Evolutionary conservation across 73 alveolate genomes (phyloP).

Genomic region (Tetrahymena malaccensis): DNA sequence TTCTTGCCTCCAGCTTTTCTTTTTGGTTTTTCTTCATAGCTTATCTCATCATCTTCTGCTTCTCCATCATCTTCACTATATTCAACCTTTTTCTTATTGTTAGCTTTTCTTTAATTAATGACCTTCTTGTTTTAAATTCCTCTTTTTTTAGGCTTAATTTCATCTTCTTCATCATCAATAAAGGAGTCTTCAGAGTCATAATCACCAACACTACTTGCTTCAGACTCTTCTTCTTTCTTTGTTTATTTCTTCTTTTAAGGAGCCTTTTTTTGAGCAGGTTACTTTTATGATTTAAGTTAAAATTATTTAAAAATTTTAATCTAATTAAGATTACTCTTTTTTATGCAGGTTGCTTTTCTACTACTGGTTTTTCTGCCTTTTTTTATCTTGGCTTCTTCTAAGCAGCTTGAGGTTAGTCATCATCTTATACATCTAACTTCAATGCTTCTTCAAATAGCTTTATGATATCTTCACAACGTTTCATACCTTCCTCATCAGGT

Average conservation of each 20-base stretch:
- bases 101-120: slow-evolving; percentile 3
- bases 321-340: slow-evolving; percentile 4
- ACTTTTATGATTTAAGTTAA: background rate
- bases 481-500: slow-evolving; percentile 76
- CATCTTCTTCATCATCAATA: background rate
- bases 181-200: background rate
- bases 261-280: background rate
- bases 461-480: slow-evolving; percentile 55
- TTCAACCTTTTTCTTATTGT: slow-evolving; percentile 5
- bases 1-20: background rate
- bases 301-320: background rate
- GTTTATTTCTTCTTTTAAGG: background rate
- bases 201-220: background rate
- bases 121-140: background rate
- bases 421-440: slow-evolving; percentile 16
- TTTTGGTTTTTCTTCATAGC: background rate
- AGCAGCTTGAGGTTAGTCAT: slow-evolving; percentile 1
- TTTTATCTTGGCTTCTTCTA: slow-evolving; percentile 37
- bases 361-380: slow-evolving; percentile 21
- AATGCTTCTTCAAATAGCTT: slow-evolving; percentile 51
- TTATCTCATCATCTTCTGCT: slow-evolving; percentile 6
- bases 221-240: background rate
- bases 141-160: background rate
- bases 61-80: slow-evolving; percentile 7
- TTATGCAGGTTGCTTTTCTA: slow-evolving; percentile 35